phyloP scores from a whole-genome alignment of 164 flowering plant species.

The Nymphaea colorata region DNA sequence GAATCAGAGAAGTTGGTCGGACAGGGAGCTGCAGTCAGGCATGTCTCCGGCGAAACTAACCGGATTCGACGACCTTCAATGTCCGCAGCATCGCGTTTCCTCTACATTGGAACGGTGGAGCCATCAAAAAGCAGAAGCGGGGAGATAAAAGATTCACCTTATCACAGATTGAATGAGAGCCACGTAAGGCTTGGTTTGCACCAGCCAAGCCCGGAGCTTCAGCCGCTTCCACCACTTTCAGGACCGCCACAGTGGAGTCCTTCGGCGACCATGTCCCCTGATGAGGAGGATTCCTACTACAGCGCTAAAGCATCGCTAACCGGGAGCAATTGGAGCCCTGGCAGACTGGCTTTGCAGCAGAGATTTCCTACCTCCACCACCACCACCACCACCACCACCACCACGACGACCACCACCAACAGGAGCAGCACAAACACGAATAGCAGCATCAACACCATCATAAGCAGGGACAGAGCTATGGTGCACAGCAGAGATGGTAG shows the following conservation, averaged over 20 bases:
- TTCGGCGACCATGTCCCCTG: conserved; percentile 38
- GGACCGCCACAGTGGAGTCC: conserved; percentile 3
- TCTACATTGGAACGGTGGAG: conserved; percentile 78
- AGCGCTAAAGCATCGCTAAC: conserved; percentile 52
- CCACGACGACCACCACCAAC: neutral
- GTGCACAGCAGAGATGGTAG: neutral
- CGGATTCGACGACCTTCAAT: neutral
- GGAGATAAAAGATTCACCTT: conserved; percentile 34
- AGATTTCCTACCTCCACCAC: neutral
- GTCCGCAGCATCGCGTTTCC: conserved; percentile 31
- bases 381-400: neutral
- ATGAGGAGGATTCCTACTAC: conserved; percentile 57
- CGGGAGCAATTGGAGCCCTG: conserved; percentile 26
- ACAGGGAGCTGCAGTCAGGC: neutral
- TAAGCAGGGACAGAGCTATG: neutral
- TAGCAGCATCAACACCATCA: neutral
- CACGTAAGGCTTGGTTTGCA: conserved; percentile 32
- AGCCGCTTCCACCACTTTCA: conserved; percentile 1
- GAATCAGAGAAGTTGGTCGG: conserved; percentile 67
- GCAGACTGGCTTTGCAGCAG: neutral
- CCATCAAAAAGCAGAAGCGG: conserved; percentile 13
- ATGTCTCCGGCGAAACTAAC: neutral
- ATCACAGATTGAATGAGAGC: conserved; percentile 39
- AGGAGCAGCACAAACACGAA: neutral
- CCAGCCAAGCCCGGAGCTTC: conserved; percentile 74